Evolutionary conservation across 176 grass and related monocot species (phyloP).

Genomic region (Lolium multiflorum): DNA sequence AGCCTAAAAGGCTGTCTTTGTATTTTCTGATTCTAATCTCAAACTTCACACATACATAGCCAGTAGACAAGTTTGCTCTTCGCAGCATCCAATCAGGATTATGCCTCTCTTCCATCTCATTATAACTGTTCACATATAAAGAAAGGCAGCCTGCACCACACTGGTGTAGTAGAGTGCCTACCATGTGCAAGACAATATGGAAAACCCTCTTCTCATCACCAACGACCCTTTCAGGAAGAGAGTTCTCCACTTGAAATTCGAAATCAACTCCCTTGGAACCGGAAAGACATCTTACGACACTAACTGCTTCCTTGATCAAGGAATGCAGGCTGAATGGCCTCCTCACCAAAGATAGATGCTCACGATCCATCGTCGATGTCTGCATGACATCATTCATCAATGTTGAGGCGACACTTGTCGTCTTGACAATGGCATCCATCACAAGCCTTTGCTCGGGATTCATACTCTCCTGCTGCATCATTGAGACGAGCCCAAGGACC

Average conservation of each 20-base stretch:
- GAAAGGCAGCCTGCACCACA: slow-evolving; percentile 56
- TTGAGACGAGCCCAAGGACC: slow-evolving; percentile 82
- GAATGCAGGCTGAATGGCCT: slow-evolving; percentile 73
- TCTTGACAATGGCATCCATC: slow-evolving; percentile 74
- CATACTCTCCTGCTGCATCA: slow-evolving; percentile 89
- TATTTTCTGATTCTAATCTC: slow-evolving; percentile 66
- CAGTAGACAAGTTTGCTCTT: slow-evolving; percentile 71
- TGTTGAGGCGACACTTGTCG: slow-evolving; percentile 77
- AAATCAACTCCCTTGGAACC: slow-evolving; percentile 71
- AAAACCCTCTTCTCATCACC: slow-evolving; percentile 96
- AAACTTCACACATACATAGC: slow-evolving; percentile 83
- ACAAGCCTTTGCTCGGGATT: slow-evolving; percentile 87
- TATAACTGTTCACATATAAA: slow-evolving; percentile 66
- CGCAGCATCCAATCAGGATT: slow-evolving; percentile 74
- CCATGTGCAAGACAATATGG: slow-evolving; percentile 88
- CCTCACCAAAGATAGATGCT: slow-evolving; percentile 76
- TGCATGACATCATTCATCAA: slow-evolving; percentile 91
- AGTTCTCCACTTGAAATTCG: slow-evolving; percentile 63
- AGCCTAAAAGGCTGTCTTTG: slow-evolving; percentile 32
- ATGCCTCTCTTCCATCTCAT: slow-evolving; percentile 63
- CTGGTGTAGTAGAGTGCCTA: slow-evolving; percentile 68
- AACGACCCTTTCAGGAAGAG: slow-evolving; percentile 69
- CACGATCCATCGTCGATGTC: slow-evolving; percentile 61
- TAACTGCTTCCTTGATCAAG: slow-evolving; percentile 78
- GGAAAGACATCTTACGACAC: slow-evolving; percentile 84